A percentile compares a stretch with the other conserved stretches of the same genome.
Conservation (phyloP, 1,284 basidiomycete species). For the Rhodotorula sp. region DNA sequence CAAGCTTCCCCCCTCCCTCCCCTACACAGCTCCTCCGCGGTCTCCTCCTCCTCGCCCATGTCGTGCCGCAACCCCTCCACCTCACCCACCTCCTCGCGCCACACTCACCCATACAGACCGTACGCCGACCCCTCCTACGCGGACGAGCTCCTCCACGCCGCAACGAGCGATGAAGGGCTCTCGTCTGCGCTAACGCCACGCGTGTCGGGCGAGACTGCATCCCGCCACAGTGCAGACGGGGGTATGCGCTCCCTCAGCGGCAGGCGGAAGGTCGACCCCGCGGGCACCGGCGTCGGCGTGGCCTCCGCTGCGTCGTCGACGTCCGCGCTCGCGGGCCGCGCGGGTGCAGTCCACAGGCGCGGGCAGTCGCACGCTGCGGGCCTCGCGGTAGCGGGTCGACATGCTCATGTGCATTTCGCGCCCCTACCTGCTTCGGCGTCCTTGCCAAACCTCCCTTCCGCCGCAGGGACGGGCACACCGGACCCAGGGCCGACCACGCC, state of each 20-base stretch:
- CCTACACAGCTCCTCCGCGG: neutral
- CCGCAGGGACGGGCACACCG: neutral
- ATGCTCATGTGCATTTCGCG: neutral
- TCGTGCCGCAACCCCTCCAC: neutral
- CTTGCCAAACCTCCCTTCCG: neutral
- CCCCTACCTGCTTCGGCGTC: neutral
- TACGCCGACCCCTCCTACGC: neutral
- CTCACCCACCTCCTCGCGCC: neutral
- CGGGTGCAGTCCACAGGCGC: neutral
- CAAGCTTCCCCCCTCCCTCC: neutral
- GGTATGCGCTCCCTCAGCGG: neutral
- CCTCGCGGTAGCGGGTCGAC: neutral
- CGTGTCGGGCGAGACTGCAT: neutral
- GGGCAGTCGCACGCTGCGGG: neutral
- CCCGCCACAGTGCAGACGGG: neutral
- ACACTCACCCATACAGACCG: neutral
- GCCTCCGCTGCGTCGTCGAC: neutral
- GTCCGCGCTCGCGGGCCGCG: neutral
- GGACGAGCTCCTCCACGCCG: slow-evolving; percentile 2
- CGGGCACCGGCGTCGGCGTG: neutral
- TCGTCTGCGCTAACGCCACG: neutral
- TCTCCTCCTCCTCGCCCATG: neutral
- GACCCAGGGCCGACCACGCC: neutral
- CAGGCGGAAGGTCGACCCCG: neutral
- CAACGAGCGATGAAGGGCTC: neutral